Base-by-base conservation (phyloP, 75 land plant genomes). In the Isoetes taiwanensis region DNA sequence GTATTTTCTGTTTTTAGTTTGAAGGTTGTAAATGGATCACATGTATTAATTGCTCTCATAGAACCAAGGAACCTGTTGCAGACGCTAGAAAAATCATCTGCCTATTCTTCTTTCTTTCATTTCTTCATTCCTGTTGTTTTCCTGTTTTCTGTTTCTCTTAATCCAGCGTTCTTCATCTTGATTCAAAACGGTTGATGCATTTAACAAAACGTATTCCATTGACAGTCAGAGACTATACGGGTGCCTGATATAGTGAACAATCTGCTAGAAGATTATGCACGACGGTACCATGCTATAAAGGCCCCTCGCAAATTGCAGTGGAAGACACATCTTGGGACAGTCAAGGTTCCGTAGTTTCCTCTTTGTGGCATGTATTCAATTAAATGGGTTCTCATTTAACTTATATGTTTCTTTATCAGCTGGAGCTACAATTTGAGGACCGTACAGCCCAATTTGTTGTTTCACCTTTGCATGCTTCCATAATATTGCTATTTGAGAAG, bases 311-410 rank as follows among this genome's bases (percentile, higher is more conserved):
- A 91, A 79, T 78, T 91, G 24, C 57, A 78, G 11, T 91, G 97
- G 97, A 80, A 81, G 72, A 83, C 83, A 69, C 82, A 81, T 75
- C 85, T 91, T 59, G 97, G 97, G 29, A 79, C 71, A 64, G 97
- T 91, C 39, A 91, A 87, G 85, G 97, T 91, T 33, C 32, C 64
- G 25, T 1, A 35, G 10, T 20, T 46, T 38, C 21, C 29, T 50
- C 14, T 29, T 28, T 52, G 28, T 31, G 48, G 33, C 14, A 19
- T 2, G 41, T 25, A 11, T 19, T 48, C 29, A 50, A 61, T 14
- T 46, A 43, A 16, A 2, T 34, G 46, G 6, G 38, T 34, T 57
- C 34, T 5, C 8, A 37, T 35, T 32, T 19, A 17, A 35, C 53
- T 28, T 11, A 39, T 21, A 32, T 34, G 21, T 1, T 23, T 17